Conservation (phyloP, 768 basidiomycete genomes). For the Panellus pusillus region DNA sequence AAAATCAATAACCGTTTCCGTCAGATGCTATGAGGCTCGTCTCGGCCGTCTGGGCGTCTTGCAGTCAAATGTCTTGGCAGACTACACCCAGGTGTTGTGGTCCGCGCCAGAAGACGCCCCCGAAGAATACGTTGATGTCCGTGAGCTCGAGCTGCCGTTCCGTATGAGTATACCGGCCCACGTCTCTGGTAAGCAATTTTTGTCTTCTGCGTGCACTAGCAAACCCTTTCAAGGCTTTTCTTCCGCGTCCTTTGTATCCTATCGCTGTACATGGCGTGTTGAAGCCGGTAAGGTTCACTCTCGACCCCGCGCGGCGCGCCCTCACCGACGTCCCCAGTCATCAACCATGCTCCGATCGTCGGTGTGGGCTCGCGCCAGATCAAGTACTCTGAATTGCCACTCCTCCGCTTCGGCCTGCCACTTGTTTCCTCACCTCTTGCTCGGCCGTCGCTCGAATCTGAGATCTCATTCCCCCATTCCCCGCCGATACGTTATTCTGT, state of each 20-base stretch:
- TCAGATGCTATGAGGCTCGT: conserved; percentile 83
- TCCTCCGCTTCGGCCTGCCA: conserved; percentile 71
- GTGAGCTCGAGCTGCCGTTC: conserved; percentile 69
- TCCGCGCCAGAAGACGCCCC: conserved; percentile 46
- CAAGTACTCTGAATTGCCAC: conserved; percentile 68
- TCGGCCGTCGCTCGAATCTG: conserved; percentile 38
- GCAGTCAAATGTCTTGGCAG: conserved; percentile 67
- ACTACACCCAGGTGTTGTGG: conserved; percentile 70
- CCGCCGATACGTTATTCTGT: conserved; percentile 62
- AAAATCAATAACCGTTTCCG: conserved; percentile 67
- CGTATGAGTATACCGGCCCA: conserved; percentile 65
- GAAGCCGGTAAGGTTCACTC: conserved; percentile 64
- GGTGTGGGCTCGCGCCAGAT: conserved; percentile 69
- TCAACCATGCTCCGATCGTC: conserved; percentile 63
- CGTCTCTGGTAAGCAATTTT: conserved; percentile 30
- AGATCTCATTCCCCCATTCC: conserved; percentile 55
- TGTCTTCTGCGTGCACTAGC: neutral
- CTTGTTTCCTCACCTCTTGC: conserved; percentile 35
- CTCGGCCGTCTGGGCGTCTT: conserved; percentile 56
- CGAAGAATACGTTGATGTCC: conserved; percentile 55
- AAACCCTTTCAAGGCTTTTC: conserved; percentile 49
- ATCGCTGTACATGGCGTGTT: conserved; percentile 78
- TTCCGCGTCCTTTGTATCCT: conserved; percentile 73
- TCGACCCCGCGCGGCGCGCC: conserved; percentile 10
- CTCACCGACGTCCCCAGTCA: conserved; percentile 42